phyloP scores from a whole-genome alignment of 2,329 filamentous ascomycete species.

The Xylariaceae sp. region DNA sequence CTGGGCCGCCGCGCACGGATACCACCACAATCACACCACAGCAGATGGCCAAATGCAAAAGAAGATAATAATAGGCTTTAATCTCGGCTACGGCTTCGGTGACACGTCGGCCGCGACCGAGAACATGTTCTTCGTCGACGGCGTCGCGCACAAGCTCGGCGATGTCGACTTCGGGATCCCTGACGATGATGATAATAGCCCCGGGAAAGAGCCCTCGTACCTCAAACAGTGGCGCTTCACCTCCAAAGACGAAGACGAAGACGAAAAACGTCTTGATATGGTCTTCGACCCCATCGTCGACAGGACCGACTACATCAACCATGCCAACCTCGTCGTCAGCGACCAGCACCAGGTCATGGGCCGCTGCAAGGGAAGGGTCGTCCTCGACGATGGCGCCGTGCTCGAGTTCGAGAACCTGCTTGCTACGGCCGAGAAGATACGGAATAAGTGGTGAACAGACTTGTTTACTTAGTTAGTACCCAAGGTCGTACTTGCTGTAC shows the following conservation, averaged over 20 bases:
- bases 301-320: neutral
- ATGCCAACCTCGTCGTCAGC: neutral
- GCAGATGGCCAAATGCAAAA: neutral
- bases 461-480: neutral
- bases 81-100: neutral
- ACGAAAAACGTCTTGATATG: neutral
- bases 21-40: neutral
- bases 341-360: neutral
- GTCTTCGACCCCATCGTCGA: neutral
- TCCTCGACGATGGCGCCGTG: neutral
- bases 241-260: neutral
- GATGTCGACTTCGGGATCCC: neutral
- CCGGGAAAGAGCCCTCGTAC: neutral
- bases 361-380: neutral
- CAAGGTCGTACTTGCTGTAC: neutral
- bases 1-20: neutral
- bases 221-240: neutral
- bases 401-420: neutral
- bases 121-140: neutral
- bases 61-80: neutral
- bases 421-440: neutral
- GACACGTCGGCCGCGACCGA: neutral
- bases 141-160: neutral
- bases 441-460: neutral
- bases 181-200: neutral